Conservation (phyloP, 2,329 filamentous ascomycete genomes). For the Aspergillus phoenicis region DNA sequence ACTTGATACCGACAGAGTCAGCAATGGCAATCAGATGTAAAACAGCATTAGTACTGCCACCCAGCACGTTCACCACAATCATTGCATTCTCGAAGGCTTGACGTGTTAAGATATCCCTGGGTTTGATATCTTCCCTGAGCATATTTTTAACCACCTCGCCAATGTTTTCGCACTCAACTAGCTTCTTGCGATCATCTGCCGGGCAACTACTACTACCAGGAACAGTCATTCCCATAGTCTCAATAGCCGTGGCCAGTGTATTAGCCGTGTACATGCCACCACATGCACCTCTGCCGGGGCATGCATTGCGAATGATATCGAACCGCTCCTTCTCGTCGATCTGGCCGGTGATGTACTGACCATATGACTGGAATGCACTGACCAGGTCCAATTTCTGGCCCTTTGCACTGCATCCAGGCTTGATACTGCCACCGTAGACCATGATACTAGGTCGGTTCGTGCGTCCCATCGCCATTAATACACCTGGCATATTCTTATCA, state of each 20-base stretch:
- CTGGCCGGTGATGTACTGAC: constrained; percentile 68
- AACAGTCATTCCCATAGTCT: constrained; percentile 70
- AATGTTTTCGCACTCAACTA: constrained; percentile 67
- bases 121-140: constrained; percentile 67
- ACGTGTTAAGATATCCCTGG: background rate
- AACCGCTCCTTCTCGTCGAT: constrained; percentile 18
- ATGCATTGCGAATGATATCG: constrained; percentile 17
- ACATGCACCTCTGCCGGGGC: constrained; percentile 77
- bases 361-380: constrained; percentile 93
- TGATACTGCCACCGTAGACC: constrained; percentile 93
- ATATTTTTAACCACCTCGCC: constrained; percentile 71
- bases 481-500: constrained; percentile 97
- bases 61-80: background rate
- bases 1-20: background rate
- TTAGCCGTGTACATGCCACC: constrained; percentile 79
- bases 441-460: constrained; percentile 90
- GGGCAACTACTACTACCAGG: constrained; percentile 75
- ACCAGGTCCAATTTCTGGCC: constrained; percentile 80
- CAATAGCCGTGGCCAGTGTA: constrained; percentile 69
- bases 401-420: constrained; percentile 75
- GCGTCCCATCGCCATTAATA: constrained; percentile 85
- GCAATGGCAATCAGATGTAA: background rate
- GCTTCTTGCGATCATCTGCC: constrained; percentile 68
- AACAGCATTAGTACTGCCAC: background rate
- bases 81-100: background rate